These are phyloP conservation scores for Gossypium stocksii DNA, from an alignment of 345 rosid species.

Conservation along the genomic window DNA sequence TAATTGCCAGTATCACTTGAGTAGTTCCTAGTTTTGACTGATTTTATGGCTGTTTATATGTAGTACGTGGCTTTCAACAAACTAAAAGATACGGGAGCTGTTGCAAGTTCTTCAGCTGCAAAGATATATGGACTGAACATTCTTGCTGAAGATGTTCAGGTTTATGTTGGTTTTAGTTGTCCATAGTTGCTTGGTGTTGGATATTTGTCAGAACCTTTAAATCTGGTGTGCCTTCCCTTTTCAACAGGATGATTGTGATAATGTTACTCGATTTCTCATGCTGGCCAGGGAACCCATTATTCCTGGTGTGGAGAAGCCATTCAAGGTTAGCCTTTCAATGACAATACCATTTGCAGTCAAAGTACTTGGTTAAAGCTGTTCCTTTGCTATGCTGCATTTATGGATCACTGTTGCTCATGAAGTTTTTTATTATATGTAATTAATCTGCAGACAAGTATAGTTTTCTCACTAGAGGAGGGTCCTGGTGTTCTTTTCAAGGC, in stretches of 20 bases:
- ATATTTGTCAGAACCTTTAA: slow-evolving; percentile 1
- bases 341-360: slow-evolving; percentile 1
- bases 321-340: slow-evolving; percentile 63
- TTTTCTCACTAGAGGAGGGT: slow-evolving; percentile 94
- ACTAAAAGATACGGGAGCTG: slow-evolving; percentile 73
- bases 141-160: slow-evolving; percentile 94
- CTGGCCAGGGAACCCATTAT: slow-evolving; percentile 98
- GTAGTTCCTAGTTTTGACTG: slow-evolving; percentile 3
- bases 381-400: not conserved
- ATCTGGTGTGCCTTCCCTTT: slow-evolving; percentile 1
- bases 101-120: slow-evolving; percentile 89
- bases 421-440: slow-evolving; percentile 10
- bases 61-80: slow-evolving; percentile 69
- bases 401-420: not conserved
- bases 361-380: not conserved
- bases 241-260: slow-evolving; percentile 73
- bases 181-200: not conserved
- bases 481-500: slow-evolving; percentile 98
- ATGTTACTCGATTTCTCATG: slow-evolving; percentile 90
- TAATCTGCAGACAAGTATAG: slow-evolving; percentile 23
- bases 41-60: slow-evolving; percentile 13
- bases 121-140: slow-evolving; percentile 74
- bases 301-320: slow-evolving; percentile 77
- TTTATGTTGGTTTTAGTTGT: slow-evolving; percentile 20
- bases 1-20: not conserved